Conservation (phyloP, 495 filamentous ascomycete genomes). For the Aspergillus cavernicola region DNA sequence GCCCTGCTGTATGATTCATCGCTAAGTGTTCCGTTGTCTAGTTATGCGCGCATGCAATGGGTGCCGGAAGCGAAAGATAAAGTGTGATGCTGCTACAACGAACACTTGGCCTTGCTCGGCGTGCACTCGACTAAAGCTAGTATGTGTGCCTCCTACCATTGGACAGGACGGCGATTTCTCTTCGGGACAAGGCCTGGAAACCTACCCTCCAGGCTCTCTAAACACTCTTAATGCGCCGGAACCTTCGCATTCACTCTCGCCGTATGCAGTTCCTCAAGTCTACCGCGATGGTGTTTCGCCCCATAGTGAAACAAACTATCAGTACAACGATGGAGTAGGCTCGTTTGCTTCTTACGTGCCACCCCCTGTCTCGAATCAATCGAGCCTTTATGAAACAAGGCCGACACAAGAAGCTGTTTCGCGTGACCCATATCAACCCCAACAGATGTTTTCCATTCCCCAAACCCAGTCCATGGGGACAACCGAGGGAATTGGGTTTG, state of each 20-base stretch:
- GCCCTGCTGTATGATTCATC: background rate
- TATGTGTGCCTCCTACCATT: conserved; percentile 88
- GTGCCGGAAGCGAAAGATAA: conserved; percentile 78
- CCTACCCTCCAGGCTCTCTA: conserved; percentile 20
- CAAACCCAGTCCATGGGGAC: conserved; percentile 48
- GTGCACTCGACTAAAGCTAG: conserved; percentile 85
- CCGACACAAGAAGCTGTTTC: conserved; percentile 47
- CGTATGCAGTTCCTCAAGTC: conserved; percentile 27
- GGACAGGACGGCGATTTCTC: conserved; percentile 75
- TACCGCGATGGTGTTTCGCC: conserved; percentile 27
- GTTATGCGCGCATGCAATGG: conserved; percentile 99
- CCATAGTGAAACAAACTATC: conserved; percentile 22
- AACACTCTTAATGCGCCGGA: conserved; percentile 24
- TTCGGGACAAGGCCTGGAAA: conserved; percentile 29
- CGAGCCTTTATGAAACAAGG: conserved; percentile 72
- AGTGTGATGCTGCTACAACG: conserved; percentile 96
- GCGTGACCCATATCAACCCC: conserved; percentile 43
- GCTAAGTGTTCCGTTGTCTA: conserved; percentile 30
- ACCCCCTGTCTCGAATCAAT: conserved; percentile 52
- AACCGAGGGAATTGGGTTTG: conserved; percentile 31
- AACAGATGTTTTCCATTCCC: conserved; percentile 49
- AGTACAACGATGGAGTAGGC: conserved; percentile 34
- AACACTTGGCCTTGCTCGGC: conserved; percentile 98
- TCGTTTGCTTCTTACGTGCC: conserved; percentile 35
- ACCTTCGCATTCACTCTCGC: conserved; percentile 24